phyloP scores from a whole-genome alignment of 345 rosid species.

The Microcos paniculata region DNA sequence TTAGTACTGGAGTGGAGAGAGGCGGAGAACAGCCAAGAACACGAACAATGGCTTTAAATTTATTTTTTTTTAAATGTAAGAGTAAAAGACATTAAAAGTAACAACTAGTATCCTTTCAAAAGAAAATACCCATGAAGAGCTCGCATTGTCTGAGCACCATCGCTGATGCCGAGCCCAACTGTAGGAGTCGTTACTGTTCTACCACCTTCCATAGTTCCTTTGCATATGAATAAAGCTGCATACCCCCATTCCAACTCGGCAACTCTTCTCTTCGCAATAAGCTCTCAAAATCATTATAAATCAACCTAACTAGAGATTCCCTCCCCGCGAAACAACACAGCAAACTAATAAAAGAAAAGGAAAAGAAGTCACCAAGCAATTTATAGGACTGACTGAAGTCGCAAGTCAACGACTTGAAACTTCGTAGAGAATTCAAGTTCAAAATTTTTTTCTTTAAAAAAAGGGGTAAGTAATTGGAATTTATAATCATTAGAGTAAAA shows the following conservation, averaged over 20 bases:
- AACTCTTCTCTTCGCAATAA: constrained; percentile 39
- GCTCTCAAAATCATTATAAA: constrained; percentile 56
- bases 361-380: background rate
- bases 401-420: background rate
- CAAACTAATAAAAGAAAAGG: constrained; percentile 16
- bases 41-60: background rate
- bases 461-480: background rate
- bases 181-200: constrained; percentile 49
- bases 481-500: background rate
- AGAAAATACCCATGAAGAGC: constrained; percentile 67
- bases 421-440: background rate
- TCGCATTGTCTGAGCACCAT: constrained; percentile 50
- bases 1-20: too few relatives aligned
- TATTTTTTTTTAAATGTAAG: too few relatives aligned
- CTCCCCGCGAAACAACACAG: constrained; percentile 25
- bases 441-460: constrained; percentile 6
- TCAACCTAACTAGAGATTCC: constrained; percentile 26
- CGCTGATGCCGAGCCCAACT: constrained; percentile 43
- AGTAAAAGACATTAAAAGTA: background rate
- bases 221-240: constrained; percentile 38
- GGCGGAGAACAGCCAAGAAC: background rate
- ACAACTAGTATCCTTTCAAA: background rate
- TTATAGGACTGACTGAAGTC: too few relatives aligned
- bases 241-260: constrained; percentile 54
- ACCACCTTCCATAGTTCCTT: constrained; percentile 77